Percentiles rank a stretch among this genome's conserved stretches.
Evolutionary conservation across 2,329 filamentous ascomycete genomes (phyloP).

Genomic region (Cercospora sojina): DNA sequence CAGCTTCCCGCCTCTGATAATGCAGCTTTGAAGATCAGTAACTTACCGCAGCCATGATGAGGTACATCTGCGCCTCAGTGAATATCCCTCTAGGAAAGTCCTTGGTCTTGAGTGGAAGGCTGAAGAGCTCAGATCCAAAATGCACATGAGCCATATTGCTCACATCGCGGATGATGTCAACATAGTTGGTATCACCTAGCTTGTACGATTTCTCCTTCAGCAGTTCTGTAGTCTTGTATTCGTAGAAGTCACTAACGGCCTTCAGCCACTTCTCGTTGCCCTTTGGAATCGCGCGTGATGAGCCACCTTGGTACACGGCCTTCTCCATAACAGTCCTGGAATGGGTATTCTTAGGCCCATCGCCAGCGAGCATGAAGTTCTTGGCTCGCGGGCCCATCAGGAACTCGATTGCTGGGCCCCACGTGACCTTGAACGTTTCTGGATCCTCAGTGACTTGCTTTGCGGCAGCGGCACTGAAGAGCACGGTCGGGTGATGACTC

Average conservation of each 20-base stretch:
- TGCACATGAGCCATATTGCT: constrained; percentile 56
- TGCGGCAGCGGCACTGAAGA: constrained; percentile 49
- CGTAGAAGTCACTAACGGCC: constrained; percentile 50
- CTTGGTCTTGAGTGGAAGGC: constrained; percentile 56
- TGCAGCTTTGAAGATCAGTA: neutral
- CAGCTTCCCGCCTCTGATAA: neutral
- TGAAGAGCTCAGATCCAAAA: constrained; percentile 56
- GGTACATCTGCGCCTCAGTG: constrained; percentile 55
- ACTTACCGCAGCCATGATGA: constrained; percentile 49
- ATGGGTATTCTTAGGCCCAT: constrained; percentile 43
- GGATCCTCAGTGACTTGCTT: constrained; percentile 45
- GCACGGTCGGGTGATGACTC: constrained; percentile 40
- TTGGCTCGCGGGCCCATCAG: constrained; percentile 46
- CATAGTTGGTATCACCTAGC: constrained; percentile 47
- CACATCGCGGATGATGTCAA: constrained; percentile 52
- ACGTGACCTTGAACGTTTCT: constrained; percentile 49
- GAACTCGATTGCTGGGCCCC: constrained; percentile 48
- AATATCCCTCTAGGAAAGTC: constrained; percentile 52
- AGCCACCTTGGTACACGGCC: constrained; percentile 43
- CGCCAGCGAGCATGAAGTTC: constrained; percentile 52
- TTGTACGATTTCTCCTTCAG: constrained; percentile 48
- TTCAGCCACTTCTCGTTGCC: constrained; percentile 45
- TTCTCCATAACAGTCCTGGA: constrained; percentile 47
- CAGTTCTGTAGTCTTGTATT: constrained; percentile 48
- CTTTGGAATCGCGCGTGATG: constrained; percentile 30